Evolutionary conservation across 148 eudicot species (phyloP).

Genomic region (Camellia sinensis): DNA sequence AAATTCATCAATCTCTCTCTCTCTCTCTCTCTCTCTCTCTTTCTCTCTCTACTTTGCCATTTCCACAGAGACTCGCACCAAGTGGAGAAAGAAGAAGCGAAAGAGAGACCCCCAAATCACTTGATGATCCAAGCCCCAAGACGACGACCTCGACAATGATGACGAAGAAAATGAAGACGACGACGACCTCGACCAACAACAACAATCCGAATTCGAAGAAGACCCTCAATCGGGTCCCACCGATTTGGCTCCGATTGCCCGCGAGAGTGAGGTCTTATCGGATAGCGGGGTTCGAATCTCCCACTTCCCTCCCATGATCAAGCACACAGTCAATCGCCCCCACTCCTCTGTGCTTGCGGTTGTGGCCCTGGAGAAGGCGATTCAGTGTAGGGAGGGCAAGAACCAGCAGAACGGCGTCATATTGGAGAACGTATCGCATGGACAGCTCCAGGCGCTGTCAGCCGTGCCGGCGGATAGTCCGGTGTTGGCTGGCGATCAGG

Average conservation of each 20-base stretch:
- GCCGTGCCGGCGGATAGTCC: conserved; percentile 54
- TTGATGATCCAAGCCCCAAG: conserved; percentile 48
- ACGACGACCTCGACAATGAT: conserved; percentile 46
- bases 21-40: no score
- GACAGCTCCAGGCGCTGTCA: conserved; percentile 86
- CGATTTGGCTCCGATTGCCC: conserved; percentile 20
- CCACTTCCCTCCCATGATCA: conserved; percentile 55
- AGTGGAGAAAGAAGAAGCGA: conserved; percentile 71
- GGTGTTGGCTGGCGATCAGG: conserved; percentile 34
- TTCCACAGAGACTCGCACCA: conserved; percentile 49
- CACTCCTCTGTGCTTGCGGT: conserved; percentile 56
- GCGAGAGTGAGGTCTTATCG: conserved; percentile 49
- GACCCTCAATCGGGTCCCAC: conserved; percentile 31
- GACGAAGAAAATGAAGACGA: conserved; percentile 50
- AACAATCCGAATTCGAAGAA: conserved; percentile 40
- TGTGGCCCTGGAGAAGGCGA: conserved; percentile 53
- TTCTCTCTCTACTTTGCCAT: not conserved
- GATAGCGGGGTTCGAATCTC: conserved; percentile 50
- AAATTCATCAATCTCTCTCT: no score
- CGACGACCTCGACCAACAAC: conserved; percentile 28
- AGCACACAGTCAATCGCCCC: conserved; percentile 45
- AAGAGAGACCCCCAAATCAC: conserved; percentile 43
- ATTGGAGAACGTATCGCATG: conserved; percentile 78
- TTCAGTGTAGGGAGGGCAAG: conserved; percentile 34
- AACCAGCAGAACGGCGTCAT: conserved; percentile 23